These are phyloP conservation scores for Schwanniomyces etchellsii DNA, from an alignment of 1,139 yeast genomes.

Conservation along the genomic window DNA sequence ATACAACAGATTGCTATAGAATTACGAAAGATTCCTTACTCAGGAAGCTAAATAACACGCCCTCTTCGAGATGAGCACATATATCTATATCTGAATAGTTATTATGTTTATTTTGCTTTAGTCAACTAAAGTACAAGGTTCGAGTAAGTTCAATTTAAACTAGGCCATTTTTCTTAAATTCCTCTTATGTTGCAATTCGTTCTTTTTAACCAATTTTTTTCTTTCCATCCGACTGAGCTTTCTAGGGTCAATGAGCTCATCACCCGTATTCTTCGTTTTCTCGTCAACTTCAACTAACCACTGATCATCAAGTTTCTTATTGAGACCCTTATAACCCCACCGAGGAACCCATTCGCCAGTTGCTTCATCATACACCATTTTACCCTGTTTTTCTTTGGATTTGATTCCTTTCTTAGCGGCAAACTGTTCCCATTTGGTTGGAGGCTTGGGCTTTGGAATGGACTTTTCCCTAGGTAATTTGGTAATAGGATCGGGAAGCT, in stretches of 20 bases:
- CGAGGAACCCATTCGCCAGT: conserved; percentile 94
- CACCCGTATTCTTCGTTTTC: conserved; percentile 54
- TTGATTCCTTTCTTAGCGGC: conserved; percentile 94
- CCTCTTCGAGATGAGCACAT: too few species aligned
- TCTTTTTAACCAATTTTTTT: conserved; percentile 79
- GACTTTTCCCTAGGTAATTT: conserved; percentile 92
- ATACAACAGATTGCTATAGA: too few species aligned
- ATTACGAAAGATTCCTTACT: too few species aligned
- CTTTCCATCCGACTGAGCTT: conserved; percentile 74
- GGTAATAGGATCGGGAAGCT: conserved; percentile 80
- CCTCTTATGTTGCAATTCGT: conserved; percentile 80
- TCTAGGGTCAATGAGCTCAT: conserved; percentile 85
- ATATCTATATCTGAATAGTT: too few species aligned
- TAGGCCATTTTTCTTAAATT: conserved; percentile 57
- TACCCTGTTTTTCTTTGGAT: conserved; percentile 86
- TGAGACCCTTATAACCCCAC: conserved; percentile 96
- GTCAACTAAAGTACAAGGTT: too few species aligned
- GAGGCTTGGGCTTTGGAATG: conserved; percentile 85
- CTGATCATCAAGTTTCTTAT: conserved; percentile 80
- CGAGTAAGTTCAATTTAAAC: too few species aligned
- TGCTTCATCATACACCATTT: conserved; percentile 85
- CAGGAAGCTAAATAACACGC: too few species aligned
- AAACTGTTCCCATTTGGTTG: conserved; percentile 95
- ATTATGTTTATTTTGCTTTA: too few species aligned
- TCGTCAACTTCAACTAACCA: conserved; percentile 97